A percentile compares a stretch with the other conserved stretches of the same genome.
Evolutionary conservation across 306 rosid species (phyloP).

Genomic region (Fagus crenata): DNA sequence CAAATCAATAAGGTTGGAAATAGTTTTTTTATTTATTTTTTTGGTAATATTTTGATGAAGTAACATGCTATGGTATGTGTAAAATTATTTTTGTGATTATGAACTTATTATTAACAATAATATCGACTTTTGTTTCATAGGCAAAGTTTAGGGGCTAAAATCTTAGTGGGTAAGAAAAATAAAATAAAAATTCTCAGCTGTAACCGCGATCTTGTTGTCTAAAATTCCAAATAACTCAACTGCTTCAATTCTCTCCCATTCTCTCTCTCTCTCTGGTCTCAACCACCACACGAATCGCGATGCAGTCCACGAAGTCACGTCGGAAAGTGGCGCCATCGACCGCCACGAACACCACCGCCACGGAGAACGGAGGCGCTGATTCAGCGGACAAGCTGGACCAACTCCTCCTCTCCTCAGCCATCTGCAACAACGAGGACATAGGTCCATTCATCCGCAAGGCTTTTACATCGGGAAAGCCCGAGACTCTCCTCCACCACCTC

Average conservation of each 20-base stretch:
- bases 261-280: constrained; percentile 44
- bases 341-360: not conserved
- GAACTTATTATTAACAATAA: no score
- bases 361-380: constrained; percentile 51
- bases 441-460: constrained; percentile 90
- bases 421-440: constrained; percentile 92
- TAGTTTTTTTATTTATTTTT: no score
- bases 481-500: constrained; percentile 82
- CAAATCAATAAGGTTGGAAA: no score
- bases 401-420: constrained; percentile 79
- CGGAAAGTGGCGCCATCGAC: constrained; percentile 72
- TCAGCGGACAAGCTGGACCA: constrained; percentile 84
- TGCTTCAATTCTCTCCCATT: not conserved
- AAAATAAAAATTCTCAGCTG: no score
- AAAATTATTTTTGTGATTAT: no score
- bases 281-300: constrained; percentile 31
- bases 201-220: no score
- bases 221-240: not conserved
- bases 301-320: constrained; percentile 67
- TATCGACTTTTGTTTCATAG: no score
- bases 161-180: no score
- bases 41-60: no score
- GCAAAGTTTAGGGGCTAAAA: no score
- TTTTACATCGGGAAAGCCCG: constrained; percentile 84
- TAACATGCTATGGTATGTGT: no score